phyloP scores from a whole-genome alignment of 1,284 basidiomycete genomes.

The Cutaneotrichosporon arboriforme region DNA sequence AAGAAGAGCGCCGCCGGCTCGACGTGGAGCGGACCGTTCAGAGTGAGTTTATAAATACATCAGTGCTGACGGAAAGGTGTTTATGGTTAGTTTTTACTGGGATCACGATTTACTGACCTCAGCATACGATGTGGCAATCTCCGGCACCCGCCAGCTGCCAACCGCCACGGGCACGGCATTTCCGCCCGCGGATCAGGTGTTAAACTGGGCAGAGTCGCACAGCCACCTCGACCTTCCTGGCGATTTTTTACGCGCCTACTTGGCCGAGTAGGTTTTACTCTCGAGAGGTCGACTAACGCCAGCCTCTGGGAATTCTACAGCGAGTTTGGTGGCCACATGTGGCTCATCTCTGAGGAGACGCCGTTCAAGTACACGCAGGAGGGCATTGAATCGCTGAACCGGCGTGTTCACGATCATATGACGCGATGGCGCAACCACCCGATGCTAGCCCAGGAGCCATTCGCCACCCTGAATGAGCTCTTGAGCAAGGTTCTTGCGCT shows the following conservation, averaged over 20 bases:
- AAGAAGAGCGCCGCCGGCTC: slow-evolving; percentile 3
- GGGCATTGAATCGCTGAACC: background rate
- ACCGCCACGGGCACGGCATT: background rate
- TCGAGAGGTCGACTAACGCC: background rate
- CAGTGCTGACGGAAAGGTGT: slow-evolving; percentile 1
- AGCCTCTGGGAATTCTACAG: slow-evolving; percentile 14
- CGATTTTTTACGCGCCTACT: slow-evolving; percentile 9
- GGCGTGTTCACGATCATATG: slow-evolving; percentile 4
- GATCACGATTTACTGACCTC: background rate
- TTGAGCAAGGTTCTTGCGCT: slow-evolving; percentile 1
- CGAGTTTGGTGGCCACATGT: background rate
- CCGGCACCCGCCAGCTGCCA: slow-evolving; percentile 8
- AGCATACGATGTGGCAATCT: slow-evolving; percentile 10
- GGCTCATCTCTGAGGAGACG: background rate
- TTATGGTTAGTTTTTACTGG: background rate
- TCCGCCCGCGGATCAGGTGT: background rate
- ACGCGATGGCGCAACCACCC: slow-evolving; percentile 5
- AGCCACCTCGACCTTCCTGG: slow-evolving; percentile 4
- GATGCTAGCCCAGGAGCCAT: slow-evolving; percentile 1
- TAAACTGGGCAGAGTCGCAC: slow-evolving; percentile 10
- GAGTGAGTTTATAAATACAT: slow-evolving; percentile 2
- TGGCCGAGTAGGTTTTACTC: slow-evolving; percentile 5
- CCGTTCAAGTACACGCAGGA: background rate
- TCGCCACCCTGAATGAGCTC: slow-evolving; percentile 1
- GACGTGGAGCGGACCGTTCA: slow-evolving; percentile 10